Evolutionary conservation across 2,329 filamentous ascomycete species (phyloP).

Genomic region (Paramyrothecium sp.): DNA sequence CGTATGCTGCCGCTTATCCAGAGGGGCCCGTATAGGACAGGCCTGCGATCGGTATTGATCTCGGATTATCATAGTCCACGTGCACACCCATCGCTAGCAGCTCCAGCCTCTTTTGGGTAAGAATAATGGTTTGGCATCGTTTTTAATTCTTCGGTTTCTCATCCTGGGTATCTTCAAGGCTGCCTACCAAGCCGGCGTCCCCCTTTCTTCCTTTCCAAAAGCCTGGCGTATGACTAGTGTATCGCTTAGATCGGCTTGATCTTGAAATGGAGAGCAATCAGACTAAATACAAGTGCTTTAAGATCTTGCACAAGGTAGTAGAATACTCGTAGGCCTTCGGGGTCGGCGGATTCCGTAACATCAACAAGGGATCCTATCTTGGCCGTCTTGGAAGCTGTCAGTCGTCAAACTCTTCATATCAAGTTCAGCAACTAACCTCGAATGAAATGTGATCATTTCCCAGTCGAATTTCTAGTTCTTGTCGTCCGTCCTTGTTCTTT

Average conservation of each 20-base stretch:
- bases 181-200: slow-evolving; percentile 1
- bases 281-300: slow-evolving; percentile 92
- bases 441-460: slow-evolving; percentile 97
- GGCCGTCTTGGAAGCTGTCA: slow-evolving; percentile 65
- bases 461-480: slow-evolving; percentile 91
- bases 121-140: too few relatives aligned
- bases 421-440: slow-evolving; percentile 61
- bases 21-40: too few relatives aligned
- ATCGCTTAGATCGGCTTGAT: slow-evolving; percentile 69
- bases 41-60: too few relatives aligned
- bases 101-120: too few relatives aligned
- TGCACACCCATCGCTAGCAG: too few relatives aligned
- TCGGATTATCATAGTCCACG: too few relatives aligned
- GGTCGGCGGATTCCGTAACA: slow-evolving; percentile 93
- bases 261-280: slow-evolving; percentile 98
- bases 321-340: slow-evolving; percentile 93
- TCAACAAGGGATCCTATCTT: slow-evolving; percentile 98
- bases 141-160: slow-evolving; percentile 1
- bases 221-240: background rate
- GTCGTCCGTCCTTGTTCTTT: slow-evolving; percentile 98
- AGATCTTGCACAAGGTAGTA: slow-evolving; percentile 98
- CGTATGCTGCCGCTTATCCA: too few relatives aligned
- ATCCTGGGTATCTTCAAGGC: slow-evolving; percentile 14
- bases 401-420: background rate
- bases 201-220: background rate